Base-by-base conservation (phyloP, 345 rosid genomes). In the Conringia planisiliqua region DNA sequence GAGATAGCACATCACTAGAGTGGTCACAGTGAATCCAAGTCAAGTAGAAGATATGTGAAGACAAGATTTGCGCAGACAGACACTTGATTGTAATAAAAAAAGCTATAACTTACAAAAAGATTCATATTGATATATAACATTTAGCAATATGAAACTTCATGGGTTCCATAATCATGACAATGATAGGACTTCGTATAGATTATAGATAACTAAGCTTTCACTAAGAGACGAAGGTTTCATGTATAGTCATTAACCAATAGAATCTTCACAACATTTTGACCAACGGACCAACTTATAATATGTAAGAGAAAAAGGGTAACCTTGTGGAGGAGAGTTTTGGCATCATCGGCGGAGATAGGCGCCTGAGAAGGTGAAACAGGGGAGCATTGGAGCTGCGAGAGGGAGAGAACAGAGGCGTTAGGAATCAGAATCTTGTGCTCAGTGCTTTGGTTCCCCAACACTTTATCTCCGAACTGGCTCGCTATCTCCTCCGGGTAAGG, bases 351-450 rank as follows among this genome's bases (percentile, higher is more conserved):
- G 1, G 90, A 81, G 85, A 92, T 72, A 33, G 99, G 97, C 69
- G 73, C 24, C 52, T 86, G 94, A 18, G 88, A 65, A 27, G 87
- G 86, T 27, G 99, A 86, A 51, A 88, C 75, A 66, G 91, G 87
- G 26, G 92, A 79, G 66, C 88, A 85, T 0, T 86, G 73, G 36
- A 78, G 92, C 76, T 85, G 81, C 1, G 97, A 65, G 56, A 95
- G 97, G 11, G 97, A 92, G 11, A 95, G 76, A 43, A 90, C 91
- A 13, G 97, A 85, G 20, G 85, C 52, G 22, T 71, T 82, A 16
- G 97, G 99, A 29, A 95, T 95, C n/a, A 95, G 82, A 71, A 90
- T 90, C 83, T 85, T 95, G 63, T 90, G 97, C 72, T 95, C 97
- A 11, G 93, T 89, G 80, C 83, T 71, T 66, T 63, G 73, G 43